Percentiles rank a stretch among this genome's conserved stretches.
phyloP scores from a whole-genome alignment of 768 basidiomycete species.

The Pisolithus sp. region DNA sequence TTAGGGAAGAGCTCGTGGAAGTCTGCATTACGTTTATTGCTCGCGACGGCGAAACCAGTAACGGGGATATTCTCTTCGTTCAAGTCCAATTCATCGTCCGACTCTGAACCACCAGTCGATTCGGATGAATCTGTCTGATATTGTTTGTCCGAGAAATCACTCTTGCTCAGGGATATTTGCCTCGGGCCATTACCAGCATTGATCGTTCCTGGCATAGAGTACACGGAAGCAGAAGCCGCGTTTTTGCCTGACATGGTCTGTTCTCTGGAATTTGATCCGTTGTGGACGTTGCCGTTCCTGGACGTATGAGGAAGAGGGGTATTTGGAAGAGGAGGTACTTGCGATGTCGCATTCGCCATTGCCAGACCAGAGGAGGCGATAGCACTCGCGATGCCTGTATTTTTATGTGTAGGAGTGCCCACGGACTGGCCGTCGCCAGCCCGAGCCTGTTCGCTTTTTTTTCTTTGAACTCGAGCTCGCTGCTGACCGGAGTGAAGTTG shows the following conservation, averaged over 20 bases:
- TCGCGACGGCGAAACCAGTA: constrained; percentile 96
- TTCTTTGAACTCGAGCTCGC: constrained; percentile 22
- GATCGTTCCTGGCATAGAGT: constrained; percentile 9
- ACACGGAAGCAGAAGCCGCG: constrained; percentile 3
- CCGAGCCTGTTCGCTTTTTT: constrained; percentile 5
- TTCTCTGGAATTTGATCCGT: constrained; percentile 8
- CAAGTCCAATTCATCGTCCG: constrained; percentile 30
- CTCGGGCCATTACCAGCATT: constrained; percentile 9
- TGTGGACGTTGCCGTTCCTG: constrained; percentile 14
- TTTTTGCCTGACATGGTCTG: constrained; percentile 1
- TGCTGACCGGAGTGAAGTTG: constrained; percentile 19
- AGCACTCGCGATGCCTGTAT: constrained; percentile 59
- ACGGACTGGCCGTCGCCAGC: constrained; percentile 10
- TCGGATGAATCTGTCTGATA: constrained; percentile 11
- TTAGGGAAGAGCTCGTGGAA: constrained; percentile 90
- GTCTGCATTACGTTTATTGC: constrained; percentile 88
- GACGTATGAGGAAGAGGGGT: constrained; percentile 9
- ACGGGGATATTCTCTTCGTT: constrained; percentile 73
- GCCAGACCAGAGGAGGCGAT: constrained; percentile 61
- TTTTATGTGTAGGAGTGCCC: constrained; percentile 24
- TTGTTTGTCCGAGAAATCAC: constrained; percentile 25
- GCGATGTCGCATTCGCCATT: constrained; percentile 53
- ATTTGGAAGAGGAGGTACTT: constrained; percentile 33
- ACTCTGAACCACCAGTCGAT: constrained; percentile 27
- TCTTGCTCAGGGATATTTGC: constrained; percentile 13